Evolutionary conservation across 495 filamentous ascomycete genomes (phyloP).

Genomic region (Cercophora sp.): DNA sequence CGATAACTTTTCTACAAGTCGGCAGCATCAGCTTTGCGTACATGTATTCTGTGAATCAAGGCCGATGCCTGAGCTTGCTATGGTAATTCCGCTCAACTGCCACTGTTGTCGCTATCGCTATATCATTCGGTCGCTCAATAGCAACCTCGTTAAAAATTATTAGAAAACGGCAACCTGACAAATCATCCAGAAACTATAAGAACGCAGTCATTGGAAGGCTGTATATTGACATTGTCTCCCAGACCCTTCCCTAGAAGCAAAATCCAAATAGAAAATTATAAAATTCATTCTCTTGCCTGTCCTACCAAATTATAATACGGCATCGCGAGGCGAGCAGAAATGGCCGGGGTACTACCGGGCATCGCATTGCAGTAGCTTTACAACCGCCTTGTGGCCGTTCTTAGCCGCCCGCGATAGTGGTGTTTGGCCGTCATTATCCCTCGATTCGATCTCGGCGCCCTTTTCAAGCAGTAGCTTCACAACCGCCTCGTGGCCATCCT

Average conservation of each 20-base stretch:
- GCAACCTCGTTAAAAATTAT: too few relatives aligned
- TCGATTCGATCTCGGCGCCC: not conserved
- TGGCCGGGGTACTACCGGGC: not conserved
- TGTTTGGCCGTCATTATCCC: not conserved
- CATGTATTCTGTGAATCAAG: too few relatives aligned
- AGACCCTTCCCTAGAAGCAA: constrained; percentile 3
- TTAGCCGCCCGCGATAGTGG: not conserved
- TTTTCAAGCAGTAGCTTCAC: not conserved
- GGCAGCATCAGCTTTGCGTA: not conserved
- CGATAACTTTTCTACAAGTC: not conserved
- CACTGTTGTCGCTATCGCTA: constrained; percentile 1
- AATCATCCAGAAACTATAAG: constrained; percentile 4
- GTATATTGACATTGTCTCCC: constrained; percentile 5
- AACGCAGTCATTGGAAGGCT: not conserved
- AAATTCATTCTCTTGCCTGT: not conserved
- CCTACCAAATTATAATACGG: not conserved
- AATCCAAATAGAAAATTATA: constrained; percentile 4
- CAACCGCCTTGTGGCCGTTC: not conserved
- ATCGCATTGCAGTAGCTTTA: not conserved
- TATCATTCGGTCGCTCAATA: not conserved
- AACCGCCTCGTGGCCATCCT: not conserved
- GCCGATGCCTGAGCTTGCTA: too few relatives aligned
- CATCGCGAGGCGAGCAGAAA: not conserved
- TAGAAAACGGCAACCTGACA: too few relatives aligned
- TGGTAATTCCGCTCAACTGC: not conserved